Evolutionary conservation across 805 yeast genomes (phyloP).

Genomic region (Barnettozyma sp.): DNA sequence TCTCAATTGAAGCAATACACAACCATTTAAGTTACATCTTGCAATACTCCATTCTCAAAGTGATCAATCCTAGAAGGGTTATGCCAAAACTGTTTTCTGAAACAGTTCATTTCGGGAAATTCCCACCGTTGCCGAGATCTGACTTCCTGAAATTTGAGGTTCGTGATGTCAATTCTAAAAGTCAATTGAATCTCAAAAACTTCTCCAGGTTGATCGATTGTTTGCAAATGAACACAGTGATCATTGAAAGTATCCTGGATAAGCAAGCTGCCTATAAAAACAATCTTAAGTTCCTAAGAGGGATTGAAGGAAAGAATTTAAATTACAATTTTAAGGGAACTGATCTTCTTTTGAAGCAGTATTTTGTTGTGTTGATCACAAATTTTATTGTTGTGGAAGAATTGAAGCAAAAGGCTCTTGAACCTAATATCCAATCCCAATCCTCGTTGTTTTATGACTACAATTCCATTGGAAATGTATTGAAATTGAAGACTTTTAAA

Average conservation of each 20-base stretch:
- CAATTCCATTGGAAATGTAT: constrained; percentile 14
- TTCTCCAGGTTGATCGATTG: constrained; percentile 12
- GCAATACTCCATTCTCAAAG: constrained; percentile 10
- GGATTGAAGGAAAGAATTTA: constrained; percentile 6
- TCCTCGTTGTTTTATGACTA: constrained; percentile 13
- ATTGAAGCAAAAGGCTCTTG: constrained; percentile 16
- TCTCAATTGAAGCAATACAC: constrained; percentile 17
- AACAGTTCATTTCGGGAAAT: constrained; percentile 12
- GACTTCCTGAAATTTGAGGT: constrained; percentile 16
- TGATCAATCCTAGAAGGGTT: constrained; percentile 13
- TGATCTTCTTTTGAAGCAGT: constrained; percentile 13
- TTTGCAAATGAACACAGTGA: constrained; percentile 9
- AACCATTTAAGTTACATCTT: constrained; percentile 16
- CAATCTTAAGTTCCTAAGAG: constrained; percentile 4
- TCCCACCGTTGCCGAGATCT: constrained; percentile 25
- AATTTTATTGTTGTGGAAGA: constrained; percentile 12
- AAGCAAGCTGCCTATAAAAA: constrained; percentile 7
- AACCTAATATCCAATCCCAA: constrained; percentile 4
- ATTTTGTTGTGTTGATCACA: constrained; percentile 13
- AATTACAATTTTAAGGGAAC: constrained; percentile 11
- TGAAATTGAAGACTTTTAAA: constrained; percentile 21
- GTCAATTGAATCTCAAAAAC: constrained; percentile 14
- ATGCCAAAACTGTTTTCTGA: constrained; percentile 9
- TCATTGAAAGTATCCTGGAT: constrained; percentile 9
- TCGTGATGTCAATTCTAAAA: constrained; percentile 4